A percentile compares a stretch with the other conserved stretches of the same genome.
phyloP scores from a whole-genome alignment of 345 rosid species.

The Turnera subulata region DNA sequence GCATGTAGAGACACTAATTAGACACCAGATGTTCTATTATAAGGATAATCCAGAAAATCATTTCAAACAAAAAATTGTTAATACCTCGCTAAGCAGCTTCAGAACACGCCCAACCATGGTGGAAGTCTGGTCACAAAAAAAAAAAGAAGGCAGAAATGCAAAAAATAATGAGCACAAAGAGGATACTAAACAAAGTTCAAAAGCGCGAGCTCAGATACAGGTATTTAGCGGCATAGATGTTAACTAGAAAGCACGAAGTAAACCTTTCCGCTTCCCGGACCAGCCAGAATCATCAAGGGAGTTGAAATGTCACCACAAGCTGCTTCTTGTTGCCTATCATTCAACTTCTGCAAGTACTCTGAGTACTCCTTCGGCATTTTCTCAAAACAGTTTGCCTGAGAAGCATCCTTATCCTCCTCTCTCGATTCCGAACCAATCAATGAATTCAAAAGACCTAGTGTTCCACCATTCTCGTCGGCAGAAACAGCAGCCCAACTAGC shows the following conservation, averaged over 20 bases:
- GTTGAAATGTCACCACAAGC: constrained; percentile 65
- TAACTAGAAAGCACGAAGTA: background rate
- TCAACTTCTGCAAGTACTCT: constrained; percentile 60
- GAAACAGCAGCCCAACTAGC: constrained; percentile 12
- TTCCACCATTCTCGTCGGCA: constrained; percentile 10
- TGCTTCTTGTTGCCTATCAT: constrained; percentile 82
- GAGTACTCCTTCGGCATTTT: constrained; percentile 60
- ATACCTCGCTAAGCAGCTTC: constrained; percentile 70
- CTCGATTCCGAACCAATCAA: constrained; percentile 15
- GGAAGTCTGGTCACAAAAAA: constrained; percentile 57
- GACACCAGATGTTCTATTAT: background rate
- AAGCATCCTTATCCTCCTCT: constrained; percentile 18
- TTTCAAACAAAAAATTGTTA: constrained; percentile 8
- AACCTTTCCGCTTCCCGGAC: constrained; percentile 99
- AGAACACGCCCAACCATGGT: constrained; percentile 96
- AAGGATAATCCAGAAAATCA: background rate
- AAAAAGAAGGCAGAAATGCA: no score
- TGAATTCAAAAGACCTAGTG: background rate
- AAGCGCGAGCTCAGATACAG: no score
- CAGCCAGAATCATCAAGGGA: constrained; percentile 92
- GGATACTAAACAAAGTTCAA: no score
- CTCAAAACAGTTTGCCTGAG: constrained; percentile 22
- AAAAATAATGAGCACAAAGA: no score
- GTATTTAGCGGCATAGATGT: no score
- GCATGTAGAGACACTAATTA: background rate